Percentiles rank a stretch among this genome's conserved stretches.
These are phyloP conservation scores for Mrakia hoshinonis DNA, from an alignment of 768 basidiomycete genomes.

Conservation along the genomic window DNA sequence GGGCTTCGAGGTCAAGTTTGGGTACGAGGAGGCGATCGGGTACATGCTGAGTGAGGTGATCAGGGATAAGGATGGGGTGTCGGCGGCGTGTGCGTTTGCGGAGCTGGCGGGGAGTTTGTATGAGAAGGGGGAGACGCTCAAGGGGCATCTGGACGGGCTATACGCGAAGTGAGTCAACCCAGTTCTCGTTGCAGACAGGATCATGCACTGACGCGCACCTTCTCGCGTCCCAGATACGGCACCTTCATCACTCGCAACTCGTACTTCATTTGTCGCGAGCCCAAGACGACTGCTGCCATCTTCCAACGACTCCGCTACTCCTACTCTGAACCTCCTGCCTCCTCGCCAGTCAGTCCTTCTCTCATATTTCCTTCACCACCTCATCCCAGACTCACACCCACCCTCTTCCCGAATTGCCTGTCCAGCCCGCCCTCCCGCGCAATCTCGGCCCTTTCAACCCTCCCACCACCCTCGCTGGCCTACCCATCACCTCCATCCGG, in stretches of 20 bases:
- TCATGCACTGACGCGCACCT: background rate
- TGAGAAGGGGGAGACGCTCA: constrained; percentile 50
- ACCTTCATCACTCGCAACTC: constrained; percentile 52
- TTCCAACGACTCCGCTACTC: constrained; percentile 60
- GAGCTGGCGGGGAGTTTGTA: constrained; percentile 55
- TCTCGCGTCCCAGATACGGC: constrained; percentile 61
- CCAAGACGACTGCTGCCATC: constrained; percentile 57
- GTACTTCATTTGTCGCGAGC: constrained; percentile 50
- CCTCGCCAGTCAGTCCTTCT: background rate
- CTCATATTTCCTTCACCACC: too few relatives aligned
- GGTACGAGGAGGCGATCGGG: constrained; percentile 82
- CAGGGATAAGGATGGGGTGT: constrained; percentile 80
- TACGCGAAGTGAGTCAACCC: constrained; percentile 33
- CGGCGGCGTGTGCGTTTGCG: constrained; percentile 66
- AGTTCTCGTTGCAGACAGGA: background rate
- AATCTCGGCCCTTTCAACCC: constrained; percentile 17
- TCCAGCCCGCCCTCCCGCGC: background rate
- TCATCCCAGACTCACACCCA: background rate
- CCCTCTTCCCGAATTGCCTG: background rate
- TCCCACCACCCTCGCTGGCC: constrained; percentile 46
- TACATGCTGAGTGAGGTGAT: constrained; percentile 75
- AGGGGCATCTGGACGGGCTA: constrained; percentile 50
- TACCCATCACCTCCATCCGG: constrained; percentile 55
- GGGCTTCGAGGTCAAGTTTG: constrained; percentile 68
- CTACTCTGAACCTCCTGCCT: background rate